These are phyloP conservation scores for Colletotrichum falcatum DNA, from an alignment of 2,329 filamentous ascomycete species.

Conservation along the genomic window DNA sequence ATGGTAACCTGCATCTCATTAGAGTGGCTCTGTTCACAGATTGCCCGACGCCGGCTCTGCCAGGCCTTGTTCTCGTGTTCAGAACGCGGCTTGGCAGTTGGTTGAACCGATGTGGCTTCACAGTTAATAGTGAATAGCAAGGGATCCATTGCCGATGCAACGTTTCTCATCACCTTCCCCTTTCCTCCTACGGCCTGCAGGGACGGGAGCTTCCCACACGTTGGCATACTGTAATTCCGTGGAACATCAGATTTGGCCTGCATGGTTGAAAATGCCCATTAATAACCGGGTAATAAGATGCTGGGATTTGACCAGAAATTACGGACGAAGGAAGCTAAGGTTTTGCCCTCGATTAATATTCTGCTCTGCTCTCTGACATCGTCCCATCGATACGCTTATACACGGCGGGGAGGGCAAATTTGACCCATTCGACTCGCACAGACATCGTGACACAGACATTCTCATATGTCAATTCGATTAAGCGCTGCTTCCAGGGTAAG, in stretches of 20 bases:
- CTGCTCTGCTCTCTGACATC: background rate
- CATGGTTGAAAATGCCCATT: background rate
- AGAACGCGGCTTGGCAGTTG: background rate
- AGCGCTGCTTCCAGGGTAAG: background rate
- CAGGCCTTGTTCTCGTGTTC: background rate
- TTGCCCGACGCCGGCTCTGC: constrained; percentile 5
- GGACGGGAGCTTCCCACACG: constrained; percentile 6
- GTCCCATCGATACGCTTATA: background rate
- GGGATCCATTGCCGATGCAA: constrained; percentile 21
- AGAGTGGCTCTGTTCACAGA: background rate
- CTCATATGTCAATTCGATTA: background rate
- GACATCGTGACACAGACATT: background rate
- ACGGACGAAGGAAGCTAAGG: background rate
- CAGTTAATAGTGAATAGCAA: background rate
- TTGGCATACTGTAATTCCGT: background rate
- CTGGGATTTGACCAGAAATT: background rate
- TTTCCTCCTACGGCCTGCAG: constrained; percentile 17
- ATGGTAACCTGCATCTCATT: background rate
- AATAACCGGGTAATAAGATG: background rate
- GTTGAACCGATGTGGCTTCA: background rate
- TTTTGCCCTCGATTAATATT: background rate
- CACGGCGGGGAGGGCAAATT: background rate
- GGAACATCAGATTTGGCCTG: background rate
- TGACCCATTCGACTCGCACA: background rate
- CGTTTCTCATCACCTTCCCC: constrained; percentile 14